Evolutionary conservation across 176 grass and related monocot genomes (phyloP), one percentile per base, ranked within the genome.

Genomic region (Ensete glaucum): DNA sequence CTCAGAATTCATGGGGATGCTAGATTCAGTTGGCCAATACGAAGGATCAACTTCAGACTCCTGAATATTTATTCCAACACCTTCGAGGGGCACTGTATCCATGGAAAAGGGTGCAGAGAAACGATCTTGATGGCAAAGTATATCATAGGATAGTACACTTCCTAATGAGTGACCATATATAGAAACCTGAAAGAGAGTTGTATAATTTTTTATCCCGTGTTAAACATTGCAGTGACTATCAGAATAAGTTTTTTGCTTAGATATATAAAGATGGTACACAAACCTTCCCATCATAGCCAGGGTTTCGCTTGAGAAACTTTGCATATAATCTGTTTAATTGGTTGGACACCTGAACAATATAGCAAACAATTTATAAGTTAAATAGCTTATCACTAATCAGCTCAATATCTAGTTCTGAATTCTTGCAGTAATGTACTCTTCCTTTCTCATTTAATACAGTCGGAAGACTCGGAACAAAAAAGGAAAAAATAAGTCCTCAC

Each of bases 241-340:
- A n/a, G 10, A 8, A 62, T 7, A 60, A 76, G 11, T 72, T 17
- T 73, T 22, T 23, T 11, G 11, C 10, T 25, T 25, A n/a, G 50
- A 24, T 72, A 73, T 1, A 2, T 15, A 43, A 26, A 50, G 53
- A 69, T 50, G 6, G 72, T n/a, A 55, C 64, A 43, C 86, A 84
- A 71, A 92, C 88, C 88, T 98, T 98, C 79, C 94, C 90, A 77
- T 82, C 81, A 75, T 98, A 98, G 63, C 88, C 90, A 81, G 94
- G 94, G 81, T 98, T 98, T 98, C 94, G 83, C 78, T 89, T 93
- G 19, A 91, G 80, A 87, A 93, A 98, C 67, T 98, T 98, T 73
- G 87, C 82, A 73, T 98, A 98, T 71, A 98, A 65, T 71, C 63
- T 75, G 78, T 98, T 98, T 76, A 98, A 78, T 78, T 98, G 95